These are phyloP conservation scores for Parathielavia appendiculata DNA, from an alignment of 495 filamentous ascomycete species.

Conservation along the genomic window DNA sequence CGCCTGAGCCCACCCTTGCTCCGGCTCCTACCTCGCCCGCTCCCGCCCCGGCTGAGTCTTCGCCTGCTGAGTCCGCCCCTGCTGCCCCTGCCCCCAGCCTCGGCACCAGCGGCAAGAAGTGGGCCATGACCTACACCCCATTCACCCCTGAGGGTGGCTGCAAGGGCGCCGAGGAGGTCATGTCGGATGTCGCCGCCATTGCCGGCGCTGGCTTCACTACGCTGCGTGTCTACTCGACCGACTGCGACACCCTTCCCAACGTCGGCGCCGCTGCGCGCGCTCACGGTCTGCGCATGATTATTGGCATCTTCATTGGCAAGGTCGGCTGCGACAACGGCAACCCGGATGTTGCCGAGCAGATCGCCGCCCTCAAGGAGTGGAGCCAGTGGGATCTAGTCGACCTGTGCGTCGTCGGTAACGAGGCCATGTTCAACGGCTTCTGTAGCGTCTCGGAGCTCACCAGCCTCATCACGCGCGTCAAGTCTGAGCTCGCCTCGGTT, in stretches of 20 bases:
- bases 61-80: constrained; percentile 9
- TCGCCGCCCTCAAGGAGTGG: constrained; percentile 67
- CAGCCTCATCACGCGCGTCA: constrained; percentile 57
- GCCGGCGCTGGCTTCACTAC: constrained; percentile 67
- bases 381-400: constrained; percentile 67
- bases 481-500: constrained; percentile 55
- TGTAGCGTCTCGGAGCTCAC: constrained; percentile 57
- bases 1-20: constrained; percentile 23
- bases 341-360: constrained; percentile 57
- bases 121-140: constrained; percentile 91
- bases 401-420: constrained; percentile 84
- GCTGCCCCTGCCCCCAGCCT: constrained; percentile 22
- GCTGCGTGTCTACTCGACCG: constrained; percentile 86
- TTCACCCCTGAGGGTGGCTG: constrained; percentile 60
- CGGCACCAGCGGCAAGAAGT: constrained; percentile 54
- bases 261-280: constrained; percentile 60
- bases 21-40: constrained; percentile 19
- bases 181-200: constrained; percentile 62
- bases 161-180: constrained; percentile 59
- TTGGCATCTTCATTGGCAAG: constrained; percentile 76
- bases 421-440: constrained; percentile 71
- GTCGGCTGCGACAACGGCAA: constrained; percentile 50
- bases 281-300: constrained; percentile 68
- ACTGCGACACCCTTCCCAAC: constrained; percentile 74
- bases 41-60: constrained; percentile 10